Conservation (phyloP, 192 early-diverging fungal species). For the Coemansia sp. region DNA sequence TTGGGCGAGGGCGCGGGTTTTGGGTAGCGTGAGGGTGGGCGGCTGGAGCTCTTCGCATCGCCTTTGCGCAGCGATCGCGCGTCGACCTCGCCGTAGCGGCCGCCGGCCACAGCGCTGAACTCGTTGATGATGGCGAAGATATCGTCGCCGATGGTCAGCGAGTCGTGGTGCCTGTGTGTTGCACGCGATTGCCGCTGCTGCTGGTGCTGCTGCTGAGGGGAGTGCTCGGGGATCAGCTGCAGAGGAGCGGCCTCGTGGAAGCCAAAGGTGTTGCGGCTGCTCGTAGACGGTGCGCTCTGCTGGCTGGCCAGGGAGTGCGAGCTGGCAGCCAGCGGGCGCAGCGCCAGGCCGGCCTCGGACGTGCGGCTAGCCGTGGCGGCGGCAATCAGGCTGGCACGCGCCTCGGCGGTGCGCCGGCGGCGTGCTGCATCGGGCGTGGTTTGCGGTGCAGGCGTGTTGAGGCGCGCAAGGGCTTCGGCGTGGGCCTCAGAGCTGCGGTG, state of each 20-base stretch:
- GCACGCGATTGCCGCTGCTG: not conserved
- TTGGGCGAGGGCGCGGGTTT: no score
- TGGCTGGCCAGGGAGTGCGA: conserved; percentile 17
- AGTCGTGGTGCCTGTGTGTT: conserved; percentile 21
- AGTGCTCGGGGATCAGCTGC: not conserved
- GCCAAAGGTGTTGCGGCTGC: conserved; percentile 22
- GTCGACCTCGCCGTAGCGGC: conserved; percentile 47
- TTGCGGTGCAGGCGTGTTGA: conserved; percentile 6
- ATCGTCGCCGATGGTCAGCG: conserved; percentile 49
- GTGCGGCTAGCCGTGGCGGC: conserved; percentile 39
- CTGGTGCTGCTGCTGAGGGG: conserved; percentile 11
- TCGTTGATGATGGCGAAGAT: conserved; percentile 48
- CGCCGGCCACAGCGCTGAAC: conserved; percentile 40
- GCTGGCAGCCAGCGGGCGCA: conserved; percentile 2
- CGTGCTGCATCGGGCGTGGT: conserved; percentile 32
- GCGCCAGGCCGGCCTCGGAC: conserved; percentile 29
- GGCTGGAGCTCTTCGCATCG: not conserved
- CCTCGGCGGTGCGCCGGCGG: conserved; percentile 34
- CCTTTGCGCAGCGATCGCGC: conserved; percentile 20
- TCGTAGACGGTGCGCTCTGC: not conserved
- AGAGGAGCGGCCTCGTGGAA: conserved; percentile 8
- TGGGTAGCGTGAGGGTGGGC: conserved; percentile 4
- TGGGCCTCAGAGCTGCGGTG: conserved; percentile 14
- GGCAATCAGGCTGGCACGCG: conserved; percentile 46
- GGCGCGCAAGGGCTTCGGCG: conserved; percentile 30